Evolutionary conservation across 2,329 filamentous ascomycete genomes (phyloP), one percentile per base, ranked within the genome.

Genomic region (Cordyceps pruinosa): DNA sequence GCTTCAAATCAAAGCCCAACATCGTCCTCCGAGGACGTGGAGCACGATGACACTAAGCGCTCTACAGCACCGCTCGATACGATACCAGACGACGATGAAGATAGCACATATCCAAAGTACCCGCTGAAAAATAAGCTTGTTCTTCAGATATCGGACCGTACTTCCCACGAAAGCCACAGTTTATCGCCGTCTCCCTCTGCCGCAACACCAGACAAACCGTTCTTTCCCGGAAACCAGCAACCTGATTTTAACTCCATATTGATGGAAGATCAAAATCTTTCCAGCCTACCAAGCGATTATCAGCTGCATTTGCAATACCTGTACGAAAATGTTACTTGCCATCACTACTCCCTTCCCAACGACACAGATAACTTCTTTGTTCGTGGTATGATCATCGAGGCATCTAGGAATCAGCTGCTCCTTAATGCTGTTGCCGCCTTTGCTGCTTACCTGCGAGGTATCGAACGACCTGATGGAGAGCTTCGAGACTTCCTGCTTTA

Each of bases 361-460:
- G 86, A 93, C 66, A 77, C 80, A 12, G 80, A 84, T 46, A 78
- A 86, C 60, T 96, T 97, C 68, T 84, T 97, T 61, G 84, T 83
- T 49, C 80, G 78, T 10, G 84, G 83, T 7, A 80, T 96, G 44
- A 77, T 92, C 21, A 84, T 84, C 41, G 77, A 88, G 55, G 92
- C 93, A 0, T 69, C 92, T 49, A 81, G 82, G 10, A 69, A 91
- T 67, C 88, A 96, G 60, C 84, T 92, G 7, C 76, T 97, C 12
- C 79, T 97, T 5, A 91, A 96, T 68, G 91, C 92, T 1, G 75
- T 97, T 5, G 88, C 92, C 10, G 90, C 88, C 0, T 97, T 97
- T 68, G 81, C 93, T 12, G 89, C 92, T 0, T 97, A 97, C 66
- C 90, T 96, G 63, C 81, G 87, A 62, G 88, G 88, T 2, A 70